These are phyloP conservation scores for Blastomyces parvus DNA, from an alignment of 2,329 filamentous ascomycete species.

Conservation along the genomic window DNA sequence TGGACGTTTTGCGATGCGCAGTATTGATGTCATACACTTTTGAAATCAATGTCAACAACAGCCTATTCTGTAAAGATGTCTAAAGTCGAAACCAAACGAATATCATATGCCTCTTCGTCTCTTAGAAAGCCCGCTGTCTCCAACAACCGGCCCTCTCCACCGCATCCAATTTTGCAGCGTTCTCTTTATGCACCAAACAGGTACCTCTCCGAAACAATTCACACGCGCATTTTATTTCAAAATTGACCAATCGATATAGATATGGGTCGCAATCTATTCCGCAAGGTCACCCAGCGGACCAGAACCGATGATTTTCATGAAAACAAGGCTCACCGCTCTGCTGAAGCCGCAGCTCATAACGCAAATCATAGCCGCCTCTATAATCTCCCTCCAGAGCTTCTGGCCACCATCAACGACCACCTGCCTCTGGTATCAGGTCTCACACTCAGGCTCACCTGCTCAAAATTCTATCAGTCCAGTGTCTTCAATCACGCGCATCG, in stretches of 20 bases:
- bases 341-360: slow-evolving; percentile 3
- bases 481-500: slow-evolving; percentile 1
- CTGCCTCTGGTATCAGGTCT: slow-evolving; percentile 6
- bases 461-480: slow-evolving; percentile 5
- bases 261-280: slow-evolving; percentile 6
- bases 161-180: not conserved
- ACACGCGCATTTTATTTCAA: not conserved
- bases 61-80: not conserved
- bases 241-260: slow-evolving; percentile 1
- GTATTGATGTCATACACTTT: not conserved
- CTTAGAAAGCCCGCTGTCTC: no score
- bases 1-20: not conserved
- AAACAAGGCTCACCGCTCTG: not conserved
- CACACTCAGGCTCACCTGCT: slow-evolving; percentile 3
- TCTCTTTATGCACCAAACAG: not conserved
- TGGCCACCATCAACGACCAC: slow-evolving; percentile 1
- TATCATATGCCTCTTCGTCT: not conserved
- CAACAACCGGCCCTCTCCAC: not conserved
- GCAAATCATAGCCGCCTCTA: not conserved
- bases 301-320: slow-evolving; percentile 2
- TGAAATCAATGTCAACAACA: not conserved
- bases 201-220: not conserved
- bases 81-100: not conserved
- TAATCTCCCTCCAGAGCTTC: slow-evolving; percentile 3
- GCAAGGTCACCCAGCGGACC: not conserved